These are phyloP conservation scores for Claviceps sp. DNA, from an alignment of 2,329 filamentous ascomycete species.

Conservation along the genomic window DNA sequence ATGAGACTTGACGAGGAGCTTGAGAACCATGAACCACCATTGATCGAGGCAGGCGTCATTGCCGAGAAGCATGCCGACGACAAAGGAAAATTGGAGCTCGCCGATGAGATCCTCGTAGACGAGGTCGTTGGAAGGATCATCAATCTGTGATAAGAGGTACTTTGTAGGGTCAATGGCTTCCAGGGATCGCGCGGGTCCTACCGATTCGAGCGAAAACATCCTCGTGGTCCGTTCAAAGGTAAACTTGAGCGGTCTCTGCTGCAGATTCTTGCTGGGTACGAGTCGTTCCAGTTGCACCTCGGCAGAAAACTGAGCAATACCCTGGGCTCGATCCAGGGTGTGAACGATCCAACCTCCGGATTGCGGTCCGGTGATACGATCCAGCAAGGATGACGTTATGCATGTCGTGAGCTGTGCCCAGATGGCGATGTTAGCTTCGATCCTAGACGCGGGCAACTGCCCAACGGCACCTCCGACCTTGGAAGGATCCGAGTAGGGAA, in stretches of 20 bases:
- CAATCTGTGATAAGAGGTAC: constrained; percentile 30
- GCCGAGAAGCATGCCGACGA: constrained; percentile 42
- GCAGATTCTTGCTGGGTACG: constrained; percentile 20
- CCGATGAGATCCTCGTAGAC: constrained; percentile 35
- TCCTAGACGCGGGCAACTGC: constrained; percentile 9
- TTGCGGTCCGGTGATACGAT: constrained; percentile 30
- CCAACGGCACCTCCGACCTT: constrained; percentile 10
- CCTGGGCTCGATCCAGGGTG: constrained; percentile 37
- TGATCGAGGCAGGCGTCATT: constrained; percentile 48
- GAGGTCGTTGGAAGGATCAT: constrained; percentile 12
- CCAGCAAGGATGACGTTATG: constrained; percentile 31
- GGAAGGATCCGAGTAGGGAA: constrained; percentile 29
- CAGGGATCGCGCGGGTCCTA: constrained; percentile 26
- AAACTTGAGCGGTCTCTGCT: constrained; percentile 31
- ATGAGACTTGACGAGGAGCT: constrained; percentile 37
- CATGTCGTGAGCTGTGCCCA: constrained; percentile 40
- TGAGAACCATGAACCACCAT: constrained; percentile 44
- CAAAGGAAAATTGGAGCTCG: constrained; percentile 46
- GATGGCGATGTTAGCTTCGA: constrained; percentile 21
- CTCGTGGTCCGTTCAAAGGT: constrained; percentile 29
- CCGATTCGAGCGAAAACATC: constrained; percentile 26
- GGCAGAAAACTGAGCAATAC: constrained; percentile 24
- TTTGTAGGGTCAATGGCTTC: constrained; percentile 34
- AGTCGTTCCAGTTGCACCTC: constrained; percentile 27
- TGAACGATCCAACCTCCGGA: constrained; percentile 36